Evolutionary conservation across 2,329 filamentous ascomycete species (phyloP), one percentile per base, ranked within the genome.

Genomic region (Xylariaceae sp.): DNA sequence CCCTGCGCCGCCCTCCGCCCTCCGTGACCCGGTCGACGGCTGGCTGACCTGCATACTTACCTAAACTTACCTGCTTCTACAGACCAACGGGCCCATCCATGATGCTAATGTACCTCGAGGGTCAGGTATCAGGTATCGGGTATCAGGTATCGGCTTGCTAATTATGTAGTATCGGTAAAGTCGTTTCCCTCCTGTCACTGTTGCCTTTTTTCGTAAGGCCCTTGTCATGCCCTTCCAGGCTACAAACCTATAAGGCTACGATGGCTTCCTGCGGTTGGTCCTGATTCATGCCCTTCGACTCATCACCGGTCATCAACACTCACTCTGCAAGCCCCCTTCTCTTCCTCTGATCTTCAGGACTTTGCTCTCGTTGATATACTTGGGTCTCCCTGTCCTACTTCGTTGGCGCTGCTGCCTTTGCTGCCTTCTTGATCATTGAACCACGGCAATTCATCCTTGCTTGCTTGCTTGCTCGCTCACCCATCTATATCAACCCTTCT

Each of bases 191-290:
- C 5, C 13, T n/a, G 13, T 11, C n/a, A 11, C 65, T 71, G 66
- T 57, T 69, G 67, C 69, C 66, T 68, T 63, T 63, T 61, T 51
- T 30, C 59, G 63, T 63, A 58, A 62, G 56, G 58, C 62, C 61
- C 61, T 61, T 65, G 66, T 64, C 64, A 23, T 17, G 58, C 64
- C 61, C 61, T 61, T 65, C 71, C 71, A 76, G 75, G 73, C 73
- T 75, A 66, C 73, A 72, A 71, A 68, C 63, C 72, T 83, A 83
- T 82, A 83, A 83, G 80, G 80, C 77, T 80, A 69, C 76, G 75
- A 81, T 80, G 78, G 77, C 76, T 72, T 71, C 67, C 67, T 66
- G 68, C 65, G 8, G 62, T 60, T 63, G 60, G 61, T 44, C 55
- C 58, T 53, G 57, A 56, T 63, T 65, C 60, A 58, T 61, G 61